These are phyloP conservation scores for Forsythia suspensa DNA, from an alignment of 257 asterid genomes.

Conservation along the genomic window DNA sequence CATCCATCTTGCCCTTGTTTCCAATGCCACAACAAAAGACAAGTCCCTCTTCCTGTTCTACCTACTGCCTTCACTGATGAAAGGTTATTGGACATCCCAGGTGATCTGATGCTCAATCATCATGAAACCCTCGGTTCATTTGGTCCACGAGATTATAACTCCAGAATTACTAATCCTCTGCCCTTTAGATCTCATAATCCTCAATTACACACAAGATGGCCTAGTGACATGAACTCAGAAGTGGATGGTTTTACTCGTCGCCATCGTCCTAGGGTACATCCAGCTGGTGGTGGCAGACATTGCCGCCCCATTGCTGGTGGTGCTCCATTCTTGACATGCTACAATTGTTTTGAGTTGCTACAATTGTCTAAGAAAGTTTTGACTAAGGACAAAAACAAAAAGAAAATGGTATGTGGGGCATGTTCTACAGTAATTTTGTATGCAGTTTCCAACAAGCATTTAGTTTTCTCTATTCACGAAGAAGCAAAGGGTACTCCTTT, in stretches of 20 bases:
- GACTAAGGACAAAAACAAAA: constrained; percentile 26
- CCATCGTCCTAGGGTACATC: constrained; percentile 41
- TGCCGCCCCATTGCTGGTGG: constrained; percentile 80
- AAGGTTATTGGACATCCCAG: constrained; percentile 32
- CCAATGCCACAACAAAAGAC: constrained; percentile 52
- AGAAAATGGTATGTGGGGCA: constrained; percentile 70
- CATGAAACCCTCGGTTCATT: constrained; percentile 36
- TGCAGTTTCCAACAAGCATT: constrained; percentile 40
- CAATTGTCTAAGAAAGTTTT: constrained; percentile 56
- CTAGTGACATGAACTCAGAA: constrained; percentile 58
- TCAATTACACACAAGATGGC: constrained; percentile 49
- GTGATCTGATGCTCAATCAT: constrained; percentile 34
- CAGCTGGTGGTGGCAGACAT: constrained; percentile 31
- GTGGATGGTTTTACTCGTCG: constrained; percentile 36
- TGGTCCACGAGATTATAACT: constrained; percentile 39
- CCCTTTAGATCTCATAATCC: constrained; percentile 37
- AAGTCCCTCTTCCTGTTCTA: constrained; percentile 25
- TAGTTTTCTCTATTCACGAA: constrained; percentile 37
- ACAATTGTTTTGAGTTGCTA: constrained; percentile 66
- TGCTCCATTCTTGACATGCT: constrained; percentile 82
- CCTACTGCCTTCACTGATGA: constrained; percentile 34
- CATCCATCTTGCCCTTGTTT: constrained; percentile 78
- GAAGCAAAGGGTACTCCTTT: constrained; percentile 32
- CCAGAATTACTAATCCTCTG: constrained; percentile 27
- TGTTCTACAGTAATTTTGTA: constrained; percentile 59